Percentiles rank a stretch among this genome's conserved stretches.
These are phyloP conservation scores for Daedaleopsis sinensis DNA, from an alignment of 768 basidiomycete genomes.

Conservation along the genomic window DNA sequence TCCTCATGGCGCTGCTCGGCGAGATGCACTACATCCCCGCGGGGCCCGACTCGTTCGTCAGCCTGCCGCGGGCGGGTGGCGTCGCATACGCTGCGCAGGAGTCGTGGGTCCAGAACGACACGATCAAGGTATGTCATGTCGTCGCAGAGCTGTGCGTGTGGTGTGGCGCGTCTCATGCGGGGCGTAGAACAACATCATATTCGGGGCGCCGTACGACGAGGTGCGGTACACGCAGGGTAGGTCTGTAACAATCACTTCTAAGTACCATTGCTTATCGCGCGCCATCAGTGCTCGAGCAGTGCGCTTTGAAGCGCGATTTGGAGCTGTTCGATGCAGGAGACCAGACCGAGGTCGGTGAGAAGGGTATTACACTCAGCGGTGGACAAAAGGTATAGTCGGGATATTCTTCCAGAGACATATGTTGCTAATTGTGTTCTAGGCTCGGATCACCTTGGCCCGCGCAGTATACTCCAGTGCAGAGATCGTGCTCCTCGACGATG, in stretches of 20 bases:
- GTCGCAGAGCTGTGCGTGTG: not conserved
- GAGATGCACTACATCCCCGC: slow-evolving; percentile 62
- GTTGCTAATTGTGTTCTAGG: slow-evolving; percentile 17
- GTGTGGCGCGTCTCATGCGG: not conserved
- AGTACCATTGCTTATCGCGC: not conserved
- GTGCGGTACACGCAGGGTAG: slow-evolving; percentile 46
- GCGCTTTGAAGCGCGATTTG: slow-evolving; percentile 37
- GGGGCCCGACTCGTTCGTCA: slow-evolving; percentile 62
- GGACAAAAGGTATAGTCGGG: slow-evolving; percentile 41
- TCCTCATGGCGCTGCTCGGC: slow-evolving; percentile 63
- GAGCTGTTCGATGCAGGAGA: slow-evolving; percentile 39
- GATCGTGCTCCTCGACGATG: slow-evolving; percentile 73
- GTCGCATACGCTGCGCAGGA: slow-evolving; percentile 85
- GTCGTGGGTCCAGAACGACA: slow-evolving; percentile 84
- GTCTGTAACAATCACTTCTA: not conserved
- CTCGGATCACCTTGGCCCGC: slow-evolving; percentile 56
- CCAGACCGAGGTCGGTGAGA: slow-evolving; percentile 45
- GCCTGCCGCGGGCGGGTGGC: slow-evolving; percentile 69
- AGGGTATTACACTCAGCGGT: slow-evolving; percentile 44
- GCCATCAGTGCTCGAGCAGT: slow-evolving; percentile 38
- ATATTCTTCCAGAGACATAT: too few species aligned
- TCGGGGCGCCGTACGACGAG: slow-evolving; percentile 49
- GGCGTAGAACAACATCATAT: slow-evolving; percentile 51
- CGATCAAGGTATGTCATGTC: slow-evolving; percentile 51
- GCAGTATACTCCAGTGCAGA: slow-evolving; percentile 61